phyloP scores from a whole-genome alignment of 352 stramenopile genomes.

The Phytophthora cryptogea region DNA sequence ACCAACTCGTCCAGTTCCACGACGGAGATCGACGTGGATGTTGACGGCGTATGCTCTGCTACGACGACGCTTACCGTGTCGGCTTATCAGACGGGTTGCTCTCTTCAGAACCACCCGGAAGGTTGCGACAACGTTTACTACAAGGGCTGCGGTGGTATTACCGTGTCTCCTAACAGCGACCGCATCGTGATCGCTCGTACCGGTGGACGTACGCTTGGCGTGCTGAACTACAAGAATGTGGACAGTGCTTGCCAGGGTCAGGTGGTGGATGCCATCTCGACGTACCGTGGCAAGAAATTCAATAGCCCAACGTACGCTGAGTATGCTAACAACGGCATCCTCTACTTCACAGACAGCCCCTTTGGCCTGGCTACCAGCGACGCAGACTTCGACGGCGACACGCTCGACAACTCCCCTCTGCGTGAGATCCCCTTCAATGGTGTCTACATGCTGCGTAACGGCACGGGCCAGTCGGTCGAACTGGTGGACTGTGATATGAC shows the following conservation, averaged over 20 bases:
- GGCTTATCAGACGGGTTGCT: conserved; percentile 71
- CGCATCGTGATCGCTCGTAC: conserved; percentile 78
- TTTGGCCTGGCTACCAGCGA: conserved; percentile 70
- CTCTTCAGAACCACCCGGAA: conserved; percentile 65
- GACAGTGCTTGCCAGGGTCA: conserved; percentile 61
- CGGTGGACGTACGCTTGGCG: conserved; percentile 69
- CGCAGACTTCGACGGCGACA: conserved; percentile 65
- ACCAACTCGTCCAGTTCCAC: conserved; percentile 42
- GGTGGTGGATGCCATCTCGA: conserved; percentile 76
- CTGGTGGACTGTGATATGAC: conserved; percentile 78
- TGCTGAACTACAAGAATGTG: conserved; percentile 67
- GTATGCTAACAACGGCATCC: conserved; percentile 61
- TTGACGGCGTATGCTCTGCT: conserved; percentile 40
- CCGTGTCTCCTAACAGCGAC: conserved; percentile 62
- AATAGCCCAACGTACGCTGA: conserved; percentile 77
- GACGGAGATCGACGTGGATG: conserved; percentile 41
- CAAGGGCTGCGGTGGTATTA: conserved; percentile 82
- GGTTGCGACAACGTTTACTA: conserved; percentile 74
- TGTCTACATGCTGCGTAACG: conserved; percentile 70
- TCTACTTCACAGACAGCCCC: conserved; percentile 84
- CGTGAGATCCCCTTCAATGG: conserved; percentile 83
- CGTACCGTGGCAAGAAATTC: conserved; percentile 77
- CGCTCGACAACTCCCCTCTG: conserved; percentile 65
- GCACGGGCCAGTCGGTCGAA: conserved; percentile 48
- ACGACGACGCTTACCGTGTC: conserved; percentile 56